These are phyloP conservation scores for Coemansia umbellata DNA, from an alignment of 192 early-diverging fungal species.

Conservation along the genomic window DNA sequence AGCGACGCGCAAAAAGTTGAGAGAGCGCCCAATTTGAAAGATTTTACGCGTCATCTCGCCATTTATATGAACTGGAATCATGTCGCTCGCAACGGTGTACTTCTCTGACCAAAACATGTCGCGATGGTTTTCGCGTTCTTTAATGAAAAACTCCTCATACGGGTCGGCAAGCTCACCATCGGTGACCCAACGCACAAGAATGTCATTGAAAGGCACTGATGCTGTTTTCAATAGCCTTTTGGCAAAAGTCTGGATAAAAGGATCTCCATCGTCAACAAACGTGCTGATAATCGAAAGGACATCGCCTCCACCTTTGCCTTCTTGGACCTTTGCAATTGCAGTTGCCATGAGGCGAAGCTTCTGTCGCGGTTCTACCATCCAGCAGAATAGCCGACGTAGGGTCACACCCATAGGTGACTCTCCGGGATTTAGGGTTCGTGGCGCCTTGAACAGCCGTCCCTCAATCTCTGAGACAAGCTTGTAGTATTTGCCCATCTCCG, in stretches of 20 bases:
- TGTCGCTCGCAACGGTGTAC: constrained; percentile 70
- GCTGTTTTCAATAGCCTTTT: constrained; percentile 69
- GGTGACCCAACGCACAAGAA: constrained; percentile 88
- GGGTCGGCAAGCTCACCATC: constrained; percentile 93
- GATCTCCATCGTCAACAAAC: constrained; percentile 88
- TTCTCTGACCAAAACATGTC: constrained; percentile 81
- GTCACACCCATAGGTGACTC: constrained; percentile 61
- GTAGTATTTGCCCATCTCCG: constrained; percentile 81
- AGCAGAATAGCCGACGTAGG: constrained; percentile 79
- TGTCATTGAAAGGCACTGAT: constrained; percentile 84
- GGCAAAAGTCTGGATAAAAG: constrained; percentile 76
- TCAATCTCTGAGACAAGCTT: constrained; percentile 82
- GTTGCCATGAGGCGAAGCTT: constrained; percentile 72
- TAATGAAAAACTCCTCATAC: constrained; percentile 89
- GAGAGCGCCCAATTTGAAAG: constrained; percentile 78
- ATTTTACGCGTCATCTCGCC: constrained; percentile 78
- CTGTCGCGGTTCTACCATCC: constrained; percentile 77
- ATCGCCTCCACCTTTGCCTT: constrained; percentile 33
- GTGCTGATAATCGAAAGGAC: constrained; percentile 67
- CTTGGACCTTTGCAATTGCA: constrained; percentile 31
- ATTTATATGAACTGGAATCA: constrained; percentile 85
- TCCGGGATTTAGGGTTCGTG: constrained; percentile 32
- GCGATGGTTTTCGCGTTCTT: constrained; percentile 51
- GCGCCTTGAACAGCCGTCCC: constrained; percentile 60
- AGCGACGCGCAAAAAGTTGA: constrained; percentile 75